A percentile compares a stretch with the other conserved stretches of the same genome.
Conservation (phyloP, 371 early-diverging fungal genomes). For the Syncephalastrum monosporum region DNA sequence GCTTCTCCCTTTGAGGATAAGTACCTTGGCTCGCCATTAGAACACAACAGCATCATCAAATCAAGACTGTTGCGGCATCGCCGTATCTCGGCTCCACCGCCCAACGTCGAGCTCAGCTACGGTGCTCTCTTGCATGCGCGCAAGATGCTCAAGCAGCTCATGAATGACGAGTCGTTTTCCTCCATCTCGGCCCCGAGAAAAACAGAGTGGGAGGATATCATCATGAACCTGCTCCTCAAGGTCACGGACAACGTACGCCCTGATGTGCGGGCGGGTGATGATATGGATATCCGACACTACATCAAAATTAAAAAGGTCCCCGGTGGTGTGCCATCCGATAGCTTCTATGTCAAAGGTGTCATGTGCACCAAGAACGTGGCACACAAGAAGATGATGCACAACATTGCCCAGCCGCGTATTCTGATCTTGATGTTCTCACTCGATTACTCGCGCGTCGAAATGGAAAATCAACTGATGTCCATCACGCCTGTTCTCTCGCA, state of each 20-base stretch:
- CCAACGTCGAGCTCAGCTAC: constrained; percentile 63
- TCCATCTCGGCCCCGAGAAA: constrained; percentile 26
- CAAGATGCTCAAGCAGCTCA: constrained; percentile 58
- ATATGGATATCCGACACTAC: constrained; percentile 87
- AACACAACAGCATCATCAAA: constrained; percentile 14
- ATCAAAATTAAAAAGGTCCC: constrained; percentile 95
- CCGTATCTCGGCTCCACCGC: constrained; percentile 49
- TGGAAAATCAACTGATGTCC: constrained; percentile 77
- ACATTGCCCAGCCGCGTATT: constrained; percentile 72
- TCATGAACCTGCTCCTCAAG: constrained; percentile 69
- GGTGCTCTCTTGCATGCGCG: constrained; percentile 69
- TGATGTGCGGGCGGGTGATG: constrained; percentile 74
- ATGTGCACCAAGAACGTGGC: constrained; percentile 91
- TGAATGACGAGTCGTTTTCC: constrained; percentile 25
- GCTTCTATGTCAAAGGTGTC: constrained; percentile 82
- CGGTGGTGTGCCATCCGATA: constrained; percentile 79
- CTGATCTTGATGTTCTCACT: constrained; percentile 86
- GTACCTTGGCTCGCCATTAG: background rate
- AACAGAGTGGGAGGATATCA: constrained; percentile 75
- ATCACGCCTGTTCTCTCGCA: constrained; percentile 81
- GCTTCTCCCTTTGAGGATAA: constrained; percentile 19
- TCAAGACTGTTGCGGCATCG: constrained; percentile 32
- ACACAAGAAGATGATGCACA: constrained; percentile 84
- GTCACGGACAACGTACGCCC: constrained; percentile 71
- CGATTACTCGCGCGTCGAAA: constrained; percentile 82